Evolutionary conservation across 2,329 filamentous ascomycete genomes (phyloP).

Genomic region (Ilyonectria sp.): DNA sequence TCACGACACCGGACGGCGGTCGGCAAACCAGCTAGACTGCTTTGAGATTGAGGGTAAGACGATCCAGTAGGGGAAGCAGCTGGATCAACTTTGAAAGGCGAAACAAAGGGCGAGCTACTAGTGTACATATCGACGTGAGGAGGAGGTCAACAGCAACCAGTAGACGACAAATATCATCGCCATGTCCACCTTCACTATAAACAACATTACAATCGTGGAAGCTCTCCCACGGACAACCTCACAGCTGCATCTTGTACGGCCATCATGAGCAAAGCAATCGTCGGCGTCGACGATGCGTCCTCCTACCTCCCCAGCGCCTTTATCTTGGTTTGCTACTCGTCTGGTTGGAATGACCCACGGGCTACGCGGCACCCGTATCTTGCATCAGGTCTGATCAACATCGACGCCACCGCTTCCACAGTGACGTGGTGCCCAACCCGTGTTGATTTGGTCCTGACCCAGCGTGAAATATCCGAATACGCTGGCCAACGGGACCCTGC

Average conservation of each 20-base stretch:
- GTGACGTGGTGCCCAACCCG: slow-evolving; percentile 55
- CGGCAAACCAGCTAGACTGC: no score
- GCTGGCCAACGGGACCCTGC: slow-evolving; percentile 38
- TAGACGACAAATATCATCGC: neutral
- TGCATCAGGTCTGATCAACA: slow-evolving; percentile 48
- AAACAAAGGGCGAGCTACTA: neutral
- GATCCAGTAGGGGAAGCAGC: no score
- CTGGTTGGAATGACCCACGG: slow-evolving; percentile 51
- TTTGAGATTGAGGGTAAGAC: no score
- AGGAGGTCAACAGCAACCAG: neutral
- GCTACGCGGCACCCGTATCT: slow-evolving; percentile 46
- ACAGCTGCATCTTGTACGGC: slow-evolving; percentile 25
- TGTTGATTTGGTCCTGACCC: slow-evolving; percentile 43
- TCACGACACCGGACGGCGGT: no score
- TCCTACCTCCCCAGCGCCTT: slow-evolving; percentile 51
- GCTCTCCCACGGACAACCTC: slow-evolving; percentile 37
- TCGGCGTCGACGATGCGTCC: slow-evolving; percentile 45
- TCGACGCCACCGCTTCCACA: slow-evolving; percentile 48
- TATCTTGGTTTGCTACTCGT: slow-evolving; percentile 50
- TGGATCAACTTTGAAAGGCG: neutral
- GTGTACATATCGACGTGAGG: neutral
- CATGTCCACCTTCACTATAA: slow-evolving; percentile 20
- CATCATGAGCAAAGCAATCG: slow-evolving; percentile 31
- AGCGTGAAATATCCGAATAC: slow-evolving; percentile 49
- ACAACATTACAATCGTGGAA: slow-evolving; percentile 29